A percentile compares a stretch with the other conserved stretches of the same genome.
phyloP scores from a whole-genome alignment of 2,329 filamentous ascomycete species.

The Teratosphaeria epicoccoides region DNA sequence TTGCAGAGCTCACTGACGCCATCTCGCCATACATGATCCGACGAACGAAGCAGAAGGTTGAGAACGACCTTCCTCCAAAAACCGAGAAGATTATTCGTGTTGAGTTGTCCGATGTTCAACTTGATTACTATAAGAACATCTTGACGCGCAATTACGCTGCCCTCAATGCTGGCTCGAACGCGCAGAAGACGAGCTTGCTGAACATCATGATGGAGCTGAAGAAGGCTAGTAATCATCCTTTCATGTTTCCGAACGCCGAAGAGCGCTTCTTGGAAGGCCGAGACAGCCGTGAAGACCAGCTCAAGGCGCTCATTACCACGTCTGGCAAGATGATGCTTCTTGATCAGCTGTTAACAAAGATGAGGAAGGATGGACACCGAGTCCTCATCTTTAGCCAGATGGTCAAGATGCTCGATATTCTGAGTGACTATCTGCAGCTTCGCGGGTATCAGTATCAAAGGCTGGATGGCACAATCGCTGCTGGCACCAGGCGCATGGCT shows the following conservation, averaged over 20 bases:
- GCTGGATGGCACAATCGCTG: conserved; percentile 87
- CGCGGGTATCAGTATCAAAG: conserved; percentile 94
- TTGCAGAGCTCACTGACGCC: conserved; percentile 71
- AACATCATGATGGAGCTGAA: conserved; percentile 99
- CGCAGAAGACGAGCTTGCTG: conserved; percentile 85
- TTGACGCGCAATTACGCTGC: conserved; percentile 92
- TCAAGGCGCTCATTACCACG: conserved; percentile 88
- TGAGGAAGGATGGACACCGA: conserved; percentile 86
- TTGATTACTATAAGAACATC: conserved; percentile 99
- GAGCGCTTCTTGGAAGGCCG: conserved; percentile 71
- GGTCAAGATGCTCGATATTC: conserved; percentile 96
- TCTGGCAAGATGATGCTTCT: conserved; percentile 99
- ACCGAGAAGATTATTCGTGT: conserved; percentile 98
- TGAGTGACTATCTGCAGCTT: conserved; percentile 85
- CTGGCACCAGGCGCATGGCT: conserved; percentile 75
- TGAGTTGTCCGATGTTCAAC: conserved; percentile 87
- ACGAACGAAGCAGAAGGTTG: conserved; percentile 92
- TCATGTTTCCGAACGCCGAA: conserved; percentile 93
- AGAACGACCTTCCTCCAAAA: conserved; percentile 91
- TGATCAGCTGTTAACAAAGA: conserved; percentile 84
- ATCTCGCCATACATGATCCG: conserved; percentile 93
- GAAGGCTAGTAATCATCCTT: conserved; percentile 97
- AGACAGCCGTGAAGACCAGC: conserved; percentile 72
- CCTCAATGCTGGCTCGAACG: conserved; percentile 77
- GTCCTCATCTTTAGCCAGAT: conserved; percentile 99